phyloP scores from a whole-genome alignment of 768 basidiomycete species.

The Lactarius indigo region DNA sequence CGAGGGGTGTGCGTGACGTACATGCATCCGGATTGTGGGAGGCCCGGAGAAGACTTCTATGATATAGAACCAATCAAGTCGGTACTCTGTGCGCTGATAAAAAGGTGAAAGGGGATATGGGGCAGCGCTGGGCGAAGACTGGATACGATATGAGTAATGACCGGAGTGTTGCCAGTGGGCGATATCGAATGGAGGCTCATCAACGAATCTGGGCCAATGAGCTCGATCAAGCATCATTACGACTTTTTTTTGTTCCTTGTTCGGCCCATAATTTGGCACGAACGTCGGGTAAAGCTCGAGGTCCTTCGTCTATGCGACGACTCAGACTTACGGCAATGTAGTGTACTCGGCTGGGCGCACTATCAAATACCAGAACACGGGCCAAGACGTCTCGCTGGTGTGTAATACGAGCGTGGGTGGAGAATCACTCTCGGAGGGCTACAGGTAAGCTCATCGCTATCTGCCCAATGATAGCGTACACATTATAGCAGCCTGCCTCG shows the following conservation, averaged over 20 bases:
- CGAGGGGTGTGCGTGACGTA: constrained; percentile 4
- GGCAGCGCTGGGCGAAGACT: constrained; percentile 39
- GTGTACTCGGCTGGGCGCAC: constrained; percentile 71
- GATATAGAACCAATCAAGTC: constrained; percentile 76
- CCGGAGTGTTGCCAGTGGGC: too few species aligned
- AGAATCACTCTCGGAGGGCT: constrained; percentile 55
- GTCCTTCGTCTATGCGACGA: constrained; percentile 79
- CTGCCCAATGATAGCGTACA: neutral
- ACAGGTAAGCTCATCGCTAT: constrained; percentile 38
- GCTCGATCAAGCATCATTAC: too few species aligned
- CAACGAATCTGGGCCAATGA: too few species aligned
- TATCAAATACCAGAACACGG: constrained; percentile 74
- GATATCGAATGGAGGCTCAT: too few species aligned
- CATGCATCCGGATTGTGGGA: constrained; percentile 56
- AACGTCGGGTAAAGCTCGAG: constrained; percentile 85
- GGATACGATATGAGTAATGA: neutral
- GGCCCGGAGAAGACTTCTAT: constrained; percentile 55
- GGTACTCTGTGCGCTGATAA: constrained; percentile 73
- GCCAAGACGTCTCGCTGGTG: constrained; percentile 65
- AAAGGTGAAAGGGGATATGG: constrained; percentile 59
- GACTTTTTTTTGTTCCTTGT: too few species aligned
- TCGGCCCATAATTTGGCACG: constrained; percentile 91
- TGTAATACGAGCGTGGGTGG: constrained; percentile 62
- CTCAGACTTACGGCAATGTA: constrained; percentile 53
- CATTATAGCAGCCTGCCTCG: constrained; percentile 39